Evolutionary conservation across 164 flowering plant species (phyloP).

Genomic region (Buxus sempervirens): DNA sequence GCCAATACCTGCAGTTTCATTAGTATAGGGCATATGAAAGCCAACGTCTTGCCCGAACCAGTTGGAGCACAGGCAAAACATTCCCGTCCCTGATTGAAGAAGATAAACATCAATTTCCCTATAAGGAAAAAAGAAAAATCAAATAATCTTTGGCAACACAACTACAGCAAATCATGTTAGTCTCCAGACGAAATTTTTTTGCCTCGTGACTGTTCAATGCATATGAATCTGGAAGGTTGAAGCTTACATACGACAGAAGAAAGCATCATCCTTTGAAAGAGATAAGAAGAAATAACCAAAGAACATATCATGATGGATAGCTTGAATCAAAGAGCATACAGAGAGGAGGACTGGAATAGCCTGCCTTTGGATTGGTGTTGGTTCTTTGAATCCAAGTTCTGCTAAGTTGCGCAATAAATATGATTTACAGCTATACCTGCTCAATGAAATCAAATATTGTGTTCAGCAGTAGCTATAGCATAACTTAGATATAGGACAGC

Average conservation of each 20-base stretch:
- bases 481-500: too few relatives aligned
- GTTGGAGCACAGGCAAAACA: slow-evolving; percentile 99
- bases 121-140: background rate
- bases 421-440: slow-evolving; percentile 63
- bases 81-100: slow-evolving; percentile 63
- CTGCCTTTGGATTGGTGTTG: slow-evolving; percentile 99
- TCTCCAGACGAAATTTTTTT: background rate
- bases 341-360: slow-evolving; percentile 93
- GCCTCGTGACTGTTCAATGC: too few relatives aligned
- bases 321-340: slow-evolving; percentile 55
- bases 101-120: background rate
- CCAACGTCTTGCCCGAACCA: slow-evolving; percentile 97
- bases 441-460: too few relatives aligned
- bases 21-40: slow-evolving; percentile 82
- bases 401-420: slow-evolving; percentile 59
- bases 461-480: too few relatives aligned
- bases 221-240: background rate
- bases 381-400: slow-evolving; percentile 82
- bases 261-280: background rate
- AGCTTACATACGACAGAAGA: background rate
- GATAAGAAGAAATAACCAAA: background rate
- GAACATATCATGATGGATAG: background rate
- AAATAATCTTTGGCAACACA: background rate
- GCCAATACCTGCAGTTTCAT: slow-evolving; percentile 75
- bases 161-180: background rate